Percentiles rank a stretch among this genome's conserved stretches.
Conservation (phyloP, 495 filamentous ascomycete species). For the Penicillium antarcticum region DNA sequence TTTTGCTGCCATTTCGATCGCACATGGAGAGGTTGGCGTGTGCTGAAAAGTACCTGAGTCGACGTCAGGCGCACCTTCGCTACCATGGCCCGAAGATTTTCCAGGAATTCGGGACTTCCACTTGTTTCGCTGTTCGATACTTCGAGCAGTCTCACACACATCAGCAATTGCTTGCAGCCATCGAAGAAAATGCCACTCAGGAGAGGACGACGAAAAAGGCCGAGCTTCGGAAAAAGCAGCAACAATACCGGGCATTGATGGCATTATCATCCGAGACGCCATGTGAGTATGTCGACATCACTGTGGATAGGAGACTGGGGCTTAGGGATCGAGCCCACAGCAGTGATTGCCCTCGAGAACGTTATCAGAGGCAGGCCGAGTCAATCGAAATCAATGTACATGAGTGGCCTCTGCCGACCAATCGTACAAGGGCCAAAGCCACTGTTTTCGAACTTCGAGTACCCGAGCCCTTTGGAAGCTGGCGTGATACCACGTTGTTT, state of each 20-base stretch:
- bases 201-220: too few relatives aligned
- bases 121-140: constrained; percentile 53
- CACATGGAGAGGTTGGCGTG: constrained; percentile 49
- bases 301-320: constrained; percentile 28
- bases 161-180: constrained; percentile 32
- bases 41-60: constrained; percentile 52
- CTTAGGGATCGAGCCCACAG: too few relatives aligned
- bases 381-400: constrained; percentile 48
- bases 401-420: constrained; percentile 62
- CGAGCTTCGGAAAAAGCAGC: constrained; percentile 39
- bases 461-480: constrained; percentile 42
- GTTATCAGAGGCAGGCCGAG: constrained; percentile 17
- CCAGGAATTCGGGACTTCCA: constrained; percentile 9
- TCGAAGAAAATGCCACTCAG: constrained; percentile 14
- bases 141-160: constrained; percentile 46
- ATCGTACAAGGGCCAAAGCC: constrained; percentile 31
- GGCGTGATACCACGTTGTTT: constrained; percentile 51
- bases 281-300: too few relatives aligned
- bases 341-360: too few relatives aligned
- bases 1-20: constrained; percentile 44
- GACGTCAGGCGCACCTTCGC: constrained; percentile 19
- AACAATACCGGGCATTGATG: too few relatives aligned
- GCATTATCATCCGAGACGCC: too few relatives aligned
- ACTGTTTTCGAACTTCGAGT: constrained; percentile 57
- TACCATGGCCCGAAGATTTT: constrained; percentile 31